phyloP scores from a whole-genome alignment of 768 basidiomycete genomes.

The Mycena epipterygia region DNA sequence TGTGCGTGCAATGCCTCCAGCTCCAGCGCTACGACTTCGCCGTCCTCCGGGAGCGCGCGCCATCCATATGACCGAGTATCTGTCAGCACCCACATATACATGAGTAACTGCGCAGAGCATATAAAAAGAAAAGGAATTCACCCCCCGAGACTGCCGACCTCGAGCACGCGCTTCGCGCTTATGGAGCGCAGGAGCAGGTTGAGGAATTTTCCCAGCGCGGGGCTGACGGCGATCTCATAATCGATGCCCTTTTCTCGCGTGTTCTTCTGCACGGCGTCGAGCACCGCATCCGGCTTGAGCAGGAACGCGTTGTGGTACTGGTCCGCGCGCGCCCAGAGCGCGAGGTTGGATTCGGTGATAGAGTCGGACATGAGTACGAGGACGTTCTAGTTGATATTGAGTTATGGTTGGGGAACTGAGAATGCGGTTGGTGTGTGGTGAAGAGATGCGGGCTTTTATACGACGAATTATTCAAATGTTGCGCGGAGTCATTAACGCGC shows the following conservation, averaged over 20 bases:
- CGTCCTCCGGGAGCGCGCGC: constrained; percentile 64
- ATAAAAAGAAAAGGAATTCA: constrained; percentile 25
- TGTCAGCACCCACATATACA: constrained; percentile 40
- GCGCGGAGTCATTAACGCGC: too few species aligned
- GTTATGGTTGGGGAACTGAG: too few species aligned
- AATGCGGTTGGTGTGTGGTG: too few species aligned
- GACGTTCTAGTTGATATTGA: too few species aligned
- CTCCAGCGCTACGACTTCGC: constrained; percentile 63
- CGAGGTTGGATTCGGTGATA: too few species aligned
- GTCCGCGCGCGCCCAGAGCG: constrained; percentile 27
- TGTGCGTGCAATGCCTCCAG: constrained; percentile 59
- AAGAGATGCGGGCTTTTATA: too few species aligned
- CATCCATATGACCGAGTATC: constrained; percentile 60
- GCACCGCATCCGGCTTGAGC: constrained; percentile 22
- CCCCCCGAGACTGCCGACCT: constrained; percentile 71
- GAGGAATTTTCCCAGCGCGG: constrained; percentile 61
- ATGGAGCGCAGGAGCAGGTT: constrained; percentile 57
- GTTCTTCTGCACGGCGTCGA: constrained; percentile 36
- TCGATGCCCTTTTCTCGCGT: constrained; percentile 50
- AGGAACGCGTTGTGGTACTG: constrained; percentile 34
- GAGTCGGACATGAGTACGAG: too few species aligned
- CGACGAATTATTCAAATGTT: too few species aligned
- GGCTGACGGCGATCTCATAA: constrained; percentile 50
- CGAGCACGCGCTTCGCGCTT: constrained; percentile 61
- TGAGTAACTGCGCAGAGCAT: not conserved